phyloP scores from a whole-genome alignment of 345 rosid species.

The Linum lewisii region DNA sequence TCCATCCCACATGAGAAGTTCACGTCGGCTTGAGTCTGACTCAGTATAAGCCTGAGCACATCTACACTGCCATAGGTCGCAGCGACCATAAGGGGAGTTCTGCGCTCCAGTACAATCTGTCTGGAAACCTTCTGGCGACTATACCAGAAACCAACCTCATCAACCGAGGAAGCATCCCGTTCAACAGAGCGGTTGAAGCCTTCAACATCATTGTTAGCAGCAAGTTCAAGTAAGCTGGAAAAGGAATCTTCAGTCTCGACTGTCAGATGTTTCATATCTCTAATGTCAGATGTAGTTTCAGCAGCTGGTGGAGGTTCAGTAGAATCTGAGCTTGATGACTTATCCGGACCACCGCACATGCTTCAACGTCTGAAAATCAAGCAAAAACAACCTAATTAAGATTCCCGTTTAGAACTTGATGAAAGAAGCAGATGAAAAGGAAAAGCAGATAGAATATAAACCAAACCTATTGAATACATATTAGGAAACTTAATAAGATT shows the following conservation, averaged over 20 bases:
- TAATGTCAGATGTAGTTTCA: too few species aligned
- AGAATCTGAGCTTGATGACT: too few species aligned
- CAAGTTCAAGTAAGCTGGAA: slow-evolving; percentile 33
- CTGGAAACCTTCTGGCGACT: slow-evolving; percentile 32
- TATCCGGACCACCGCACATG: too few species aligned
- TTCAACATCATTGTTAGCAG: slow-evolving; percentile 37
- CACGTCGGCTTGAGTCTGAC: slow-evolving; percentile 20
- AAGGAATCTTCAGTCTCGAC: slow-evolving; percentile 27
- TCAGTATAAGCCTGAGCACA: slow-evolving; percentile 29
- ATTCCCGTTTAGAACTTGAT: too few species aligned
- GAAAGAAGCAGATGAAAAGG: too few species aligned
- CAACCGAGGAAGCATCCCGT: slow-evolving; percentile 20
- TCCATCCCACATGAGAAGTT: slow-evolving; percentile 42
- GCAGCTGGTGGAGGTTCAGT: too few species aligned
- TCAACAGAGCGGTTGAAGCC: slow-evolving; percentile 22
- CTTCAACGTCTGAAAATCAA: too few species aligned
- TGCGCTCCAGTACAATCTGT: slow-evolving; percentile 34
- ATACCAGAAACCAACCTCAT: slow-evolving; percentile 36
- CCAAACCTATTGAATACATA: too few species aligned
- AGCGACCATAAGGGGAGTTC: slow-evolving; percentile 68
- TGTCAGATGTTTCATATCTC: neutral
- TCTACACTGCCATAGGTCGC: slow-evolving; percentile 44
- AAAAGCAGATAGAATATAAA: too few species aligned
- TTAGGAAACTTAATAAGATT: too few species aligned
- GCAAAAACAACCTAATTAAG: too few species aligned